phyloP scores from a whole-genome alignment of 2,329 filamentous ascomycete species.

The Ophiostoma ulmi region DNA sequence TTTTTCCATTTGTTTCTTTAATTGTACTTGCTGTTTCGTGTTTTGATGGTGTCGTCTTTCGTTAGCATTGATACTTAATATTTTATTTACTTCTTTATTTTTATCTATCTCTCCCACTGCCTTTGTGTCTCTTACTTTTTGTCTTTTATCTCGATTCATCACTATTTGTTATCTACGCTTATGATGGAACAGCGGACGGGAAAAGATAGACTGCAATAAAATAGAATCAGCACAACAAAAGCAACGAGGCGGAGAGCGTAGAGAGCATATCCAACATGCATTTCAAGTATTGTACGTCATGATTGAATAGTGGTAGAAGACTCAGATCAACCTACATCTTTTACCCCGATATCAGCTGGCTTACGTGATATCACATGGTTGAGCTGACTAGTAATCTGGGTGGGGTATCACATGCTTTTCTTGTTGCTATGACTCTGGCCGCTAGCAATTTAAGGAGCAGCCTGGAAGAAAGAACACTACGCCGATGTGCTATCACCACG shows the following conservation, averaged over 20 bases:
- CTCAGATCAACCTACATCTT: not conserved
- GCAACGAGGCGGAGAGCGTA: not conserved
- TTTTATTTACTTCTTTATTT: not conserved
- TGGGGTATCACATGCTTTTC: slow-evolving; percentile 5
- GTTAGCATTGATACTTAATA: not conserved
- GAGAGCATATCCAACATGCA: not conserved
- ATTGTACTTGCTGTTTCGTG: not conserved
- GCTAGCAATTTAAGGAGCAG: not conserved
- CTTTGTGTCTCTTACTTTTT: not conserved
- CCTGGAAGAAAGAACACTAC: not conserved
- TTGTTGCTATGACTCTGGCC: not conserved
- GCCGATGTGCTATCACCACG: not conserved
- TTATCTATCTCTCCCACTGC: not conserved
- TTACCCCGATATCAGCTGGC: not conserved
- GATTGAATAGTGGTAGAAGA: not conserved
- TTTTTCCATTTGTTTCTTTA: not conserved
- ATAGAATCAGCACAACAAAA: not conserved
- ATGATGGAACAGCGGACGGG: not conserved
- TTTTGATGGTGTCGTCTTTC: not conserved
- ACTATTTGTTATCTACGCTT: not conserved
- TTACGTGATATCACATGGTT: not conserved
- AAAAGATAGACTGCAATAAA: not conserved
- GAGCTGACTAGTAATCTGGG: not conserved
- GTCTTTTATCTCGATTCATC: not conserved
- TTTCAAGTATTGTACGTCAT: too few relatives aligned